phyloP scores from a whole-genome alignment of 2,329 filamentous ascomycete species.

The Talaromyces funiculosus region DNA sequence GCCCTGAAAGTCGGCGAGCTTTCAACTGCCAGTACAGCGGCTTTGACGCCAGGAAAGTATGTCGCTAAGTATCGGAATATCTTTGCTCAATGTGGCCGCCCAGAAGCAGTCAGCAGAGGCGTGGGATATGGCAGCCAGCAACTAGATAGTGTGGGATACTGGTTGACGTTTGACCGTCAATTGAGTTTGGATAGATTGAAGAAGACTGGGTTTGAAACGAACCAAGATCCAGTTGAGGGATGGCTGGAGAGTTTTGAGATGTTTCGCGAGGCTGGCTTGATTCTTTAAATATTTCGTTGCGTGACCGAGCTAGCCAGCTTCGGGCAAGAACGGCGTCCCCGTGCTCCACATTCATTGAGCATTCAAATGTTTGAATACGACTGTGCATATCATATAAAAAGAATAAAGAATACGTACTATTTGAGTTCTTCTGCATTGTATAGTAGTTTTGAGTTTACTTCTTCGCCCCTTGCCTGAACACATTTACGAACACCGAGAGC shows the following conservation, averaged over 20 bases:
- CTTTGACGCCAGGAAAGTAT: slow-evolving; percentile 17
- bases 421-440: background rate
- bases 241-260: slow-evolving; percentile 43
- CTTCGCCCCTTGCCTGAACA: background rate
- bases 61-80: slow-evolving; percentile 25
- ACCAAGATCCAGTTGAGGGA: slow-evolving; percentile 33
- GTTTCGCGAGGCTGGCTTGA: slow-evolving; percentile 39
- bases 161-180: slow-evolving; percentile 47
- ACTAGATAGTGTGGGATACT: slow-evolving; percentile 42
- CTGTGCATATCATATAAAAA: background rate
- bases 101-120: slow-evolving; percentile 25
- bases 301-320: background rate
- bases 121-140: slow-evolving; percentile 36
- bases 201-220: slow-evolving; percentile 36
- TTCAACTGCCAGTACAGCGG: background rate
- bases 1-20: background rate
- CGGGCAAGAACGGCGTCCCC: background rate
- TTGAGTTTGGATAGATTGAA: slow-evolving; percentile 40
- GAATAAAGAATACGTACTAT: background rate
- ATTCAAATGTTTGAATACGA: background rate
- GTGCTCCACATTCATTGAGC: background rate
- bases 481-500: background rate
- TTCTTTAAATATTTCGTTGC: slow-evolving; percentile 25
- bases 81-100: slow-evolving; percentile 23
- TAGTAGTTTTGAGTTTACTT: background rate